A percentile compares a stretch with the other conserved stretches of the same genome.
Conservation (phyloP, 257 asterid species). For the Rauvolfia tetraphylla region DNA sequence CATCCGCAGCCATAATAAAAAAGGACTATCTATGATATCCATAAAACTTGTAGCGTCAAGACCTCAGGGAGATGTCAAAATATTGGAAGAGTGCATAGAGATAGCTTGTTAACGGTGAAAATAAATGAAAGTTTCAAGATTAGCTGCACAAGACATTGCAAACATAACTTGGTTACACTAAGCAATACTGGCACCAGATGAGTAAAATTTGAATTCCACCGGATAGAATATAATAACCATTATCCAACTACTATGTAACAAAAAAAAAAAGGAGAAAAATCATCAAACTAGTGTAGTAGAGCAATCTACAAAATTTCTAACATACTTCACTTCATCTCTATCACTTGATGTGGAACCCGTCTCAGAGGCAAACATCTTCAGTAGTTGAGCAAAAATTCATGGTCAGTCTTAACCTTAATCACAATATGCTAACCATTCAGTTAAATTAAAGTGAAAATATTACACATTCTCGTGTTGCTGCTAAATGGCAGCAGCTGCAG, state of each 20-base stretch:
- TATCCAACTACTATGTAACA: neutral
- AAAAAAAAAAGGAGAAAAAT: neutral
- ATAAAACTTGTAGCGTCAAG: neutral
- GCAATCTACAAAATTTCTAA: neutral
- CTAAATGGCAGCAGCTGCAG: neutral
- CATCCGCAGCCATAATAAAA: neutral
- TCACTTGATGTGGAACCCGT: neutral
- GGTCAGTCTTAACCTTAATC: neutral
- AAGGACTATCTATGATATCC: neutral
- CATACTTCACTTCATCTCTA: neutral
- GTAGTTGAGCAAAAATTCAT: neutral
- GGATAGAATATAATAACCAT: neutral
- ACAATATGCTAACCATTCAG: neutral
- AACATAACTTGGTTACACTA: neutral
- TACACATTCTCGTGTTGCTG: neutral
- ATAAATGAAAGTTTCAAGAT: too few relatives aligned
- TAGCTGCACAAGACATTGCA: neutral
- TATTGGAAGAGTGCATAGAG: neutral
- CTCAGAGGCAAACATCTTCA: neutral
- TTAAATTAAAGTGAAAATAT: neutral
- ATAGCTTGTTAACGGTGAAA: neutral
- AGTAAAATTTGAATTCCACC: neutral
- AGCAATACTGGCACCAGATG: neutral
- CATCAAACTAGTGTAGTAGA: neutral
- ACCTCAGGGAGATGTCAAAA: too few relatives aligned